Percentiles rank a stretch among this genome's conserved stretches.
phyloP scores from a whole-genome alignment of 345 rosid genomes.

The Aethionema arabicum region DNA sequence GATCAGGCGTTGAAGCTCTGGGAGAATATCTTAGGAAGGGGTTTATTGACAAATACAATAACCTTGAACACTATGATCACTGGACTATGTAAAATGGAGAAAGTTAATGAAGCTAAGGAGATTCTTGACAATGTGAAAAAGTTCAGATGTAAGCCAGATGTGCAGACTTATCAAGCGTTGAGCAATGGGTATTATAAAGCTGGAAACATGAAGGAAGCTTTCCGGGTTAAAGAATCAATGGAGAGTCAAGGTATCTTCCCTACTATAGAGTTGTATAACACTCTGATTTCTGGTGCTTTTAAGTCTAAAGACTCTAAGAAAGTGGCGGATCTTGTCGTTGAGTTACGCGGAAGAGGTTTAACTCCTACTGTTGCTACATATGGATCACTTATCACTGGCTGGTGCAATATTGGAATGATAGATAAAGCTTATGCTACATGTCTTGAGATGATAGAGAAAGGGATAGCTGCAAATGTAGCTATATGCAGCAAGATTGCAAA shows the following conservation, averaged over 20 bases:
- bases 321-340: slow-evolving; percentile 48
- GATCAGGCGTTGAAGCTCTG: slow-evolving; percentile 62
- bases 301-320: slow-evolving; percentile 44
- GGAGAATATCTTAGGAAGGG: slow-evolving; percentile 65
- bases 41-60: slow-evolving; percentile 47
- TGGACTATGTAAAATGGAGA: slow-evolving; percentile 68
- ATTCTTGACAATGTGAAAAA: slow-evolving; percentile 52
- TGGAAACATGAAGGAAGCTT: slow-evolving; percentile 68
- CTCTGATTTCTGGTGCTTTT: slow-evolving; percentile 56
- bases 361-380: slow-evolving; percentile 55
- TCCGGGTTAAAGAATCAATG: slow-evolving; percentile 48
- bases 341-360: slow-evolving; percentile 43
- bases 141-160: slow-evolving; percentile 62
- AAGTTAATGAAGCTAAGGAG: slow-evolving; percentile 69
- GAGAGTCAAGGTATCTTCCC: slow-evolving; percentile 50
- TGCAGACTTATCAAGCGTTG: slow-evolving; percentile 65
- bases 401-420: slow-evolving; percentile 61
- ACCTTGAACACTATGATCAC: slow-evolving; percentile 73
- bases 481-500: slow-evolving; percentile 68
- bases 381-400: slow-evolving; percentile 61
- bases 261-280: slow-evolving; percentile 60
- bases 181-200: slow-evolving; percentile 72
- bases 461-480: slow-evolving; percentile 51
- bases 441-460: slow-evolving; percentile 62
- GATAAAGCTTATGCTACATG: slow-evolving; percentile 58